These are phyloP conservation scores for Hortiboletus flavorubellus DNA, from an alignment of 768 basidiomycete genomes.

Conservation along the genomic window DNA sequence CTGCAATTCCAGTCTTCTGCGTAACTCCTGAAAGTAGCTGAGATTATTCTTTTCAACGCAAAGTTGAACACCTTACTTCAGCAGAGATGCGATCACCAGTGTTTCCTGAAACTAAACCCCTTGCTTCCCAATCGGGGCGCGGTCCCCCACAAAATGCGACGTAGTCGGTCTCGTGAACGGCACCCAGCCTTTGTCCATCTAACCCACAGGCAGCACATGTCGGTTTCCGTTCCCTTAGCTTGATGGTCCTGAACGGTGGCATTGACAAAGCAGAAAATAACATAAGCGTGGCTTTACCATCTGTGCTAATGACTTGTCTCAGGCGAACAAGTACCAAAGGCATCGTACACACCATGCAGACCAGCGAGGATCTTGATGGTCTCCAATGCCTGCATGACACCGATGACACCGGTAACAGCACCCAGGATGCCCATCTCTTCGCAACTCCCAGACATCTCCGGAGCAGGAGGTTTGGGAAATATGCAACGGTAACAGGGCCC, in stretches of 20 bases:
- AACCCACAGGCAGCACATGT: slow-evolving; percentile 75
- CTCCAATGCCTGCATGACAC: slow-evolving; percentile 86
- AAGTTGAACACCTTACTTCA: slow-evolving; percentile 34
- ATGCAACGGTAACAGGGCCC: slow-evolving; percentile 95
- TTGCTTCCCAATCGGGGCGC: slow-evolving; percentile 59
- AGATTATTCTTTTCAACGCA: neutral
- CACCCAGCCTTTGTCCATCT: slow-evolving; percentile 39
- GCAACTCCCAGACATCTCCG: slow-evolving; percentile 66
- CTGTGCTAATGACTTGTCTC: slow-evolving; percentile 32
- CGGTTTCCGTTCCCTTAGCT: slow-evolving; percentile 66
- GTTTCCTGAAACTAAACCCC: slow-evolving; percentile 45
- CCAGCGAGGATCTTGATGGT: slow-evolving; percentile 76
- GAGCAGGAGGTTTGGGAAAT: slow-evolving; percentile 77
- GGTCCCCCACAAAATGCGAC: slow-evolving; percentile 82
- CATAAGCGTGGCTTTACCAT: slow-evolving; percentile 60
- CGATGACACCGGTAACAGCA: slow-evolving; percentile 84
- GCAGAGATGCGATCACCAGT: slow-evolving; percentile 42
- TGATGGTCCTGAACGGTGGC: slow-evolving; percentile 79
- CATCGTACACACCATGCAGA: slow-evolving; percentile 49
- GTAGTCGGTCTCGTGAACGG: slow-evolving; percentile 67
- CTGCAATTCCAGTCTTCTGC: slow-evolving; percentile 32
- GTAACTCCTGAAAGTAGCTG: slow-evolving; percentile 45
- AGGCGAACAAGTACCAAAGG: neutral
- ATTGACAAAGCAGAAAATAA: slow-evolving; percentile 68
- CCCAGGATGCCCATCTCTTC: slow-evolving; percentile 89